Base-by-base conservation (phyloP, 495 filamentous ascomycete species). In the Penicillium diatomitis region DNA sequence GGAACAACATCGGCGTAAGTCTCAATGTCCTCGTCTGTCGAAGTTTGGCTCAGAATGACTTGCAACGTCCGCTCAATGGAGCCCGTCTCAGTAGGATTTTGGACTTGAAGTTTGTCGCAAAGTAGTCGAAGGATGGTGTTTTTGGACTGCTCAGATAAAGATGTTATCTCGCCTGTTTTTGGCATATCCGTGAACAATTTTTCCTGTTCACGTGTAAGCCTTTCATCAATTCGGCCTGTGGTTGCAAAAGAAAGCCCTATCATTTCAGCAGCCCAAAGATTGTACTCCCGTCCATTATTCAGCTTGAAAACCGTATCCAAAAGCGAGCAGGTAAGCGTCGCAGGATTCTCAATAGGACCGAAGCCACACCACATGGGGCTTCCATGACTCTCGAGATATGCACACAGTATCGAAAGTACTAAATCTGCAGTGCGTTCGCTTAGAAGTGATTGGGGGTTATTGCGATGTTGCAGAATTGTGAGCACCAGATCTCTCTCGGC, bases 231-330 rank as follows among this genome's bases (percentile, higher is more conserved):
- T 49, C 79, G 68, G 11, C 87, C 87, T 42, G 81, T 86, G 4
- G 85, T 76, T 39, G 85, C 82, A 66, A 90, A 97, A 0, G 88
- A 83, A 55, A 88, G 79, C 12, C 92, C 92, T 27, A 98, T 72
- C 10, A 90, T 84, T 46, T 82, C 78, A 5, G 84, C 89, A 36
- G 85, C 86, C 92, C 92, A 98, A 4, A 87, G 66, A 8, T 86
- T 67, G 61, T 92, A 97, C 20, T 80, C 76, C 30, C 73, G 68
- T 38, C 83, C 84, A 32, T 83, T 73, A 7, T 72, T 65, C 36
- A 73, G 68, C 28, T 73, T 71, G 48, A 80, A 76, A 54, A 88
- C 85, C 27, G 82, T 88, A 54, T 85, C 80, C 80, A 84, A 90
- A 3, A 96, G 70, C 32, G 81, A 75, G 32, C 81, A 66, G 28